Percentiles rank a stretch among this genome's conserved stretches.
Evolutionary conservation across 192 early-diverging fungal genomes (phyloP).

Genomic region (Chytriomyces sp.): DNA sequence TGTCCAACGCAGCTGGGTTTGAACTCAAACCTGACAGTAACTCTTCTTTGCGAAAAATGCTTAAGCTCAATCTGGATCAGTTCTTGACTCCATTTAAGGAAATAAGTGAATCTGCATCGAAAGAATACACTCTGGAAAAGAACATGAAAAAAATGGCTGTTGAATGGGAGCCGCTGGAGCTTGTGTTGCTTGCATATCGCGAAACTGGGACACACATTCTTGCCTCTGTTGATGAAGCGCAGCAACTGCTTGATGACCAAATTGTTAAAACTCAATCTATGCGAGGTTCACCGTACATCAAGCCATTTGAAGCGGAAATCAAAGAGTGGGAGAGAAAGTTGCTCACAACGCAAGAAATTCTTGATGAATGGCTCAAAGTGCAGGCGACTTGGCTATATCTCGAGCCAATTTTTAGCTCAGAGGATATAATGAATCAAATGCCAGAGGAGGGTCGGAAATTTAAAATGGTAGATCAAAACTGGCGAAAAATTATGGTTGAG

Average conservation of each 20-base stretch:
- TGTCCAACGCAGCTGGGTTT: constrained; percentile 45
- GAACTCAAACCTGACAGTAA: constrained; percentile 60
- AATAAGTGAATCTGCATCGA: constrained; percentile 62
- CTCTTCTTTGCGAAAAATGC: constrained; percentile 58
- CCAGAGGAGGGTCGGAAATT: constrained; percentile 67
- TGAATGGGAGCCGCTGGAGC: constrained; percentile 63
- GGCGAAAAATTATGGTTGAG: constrained; percentile 63
- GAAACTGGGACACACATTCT: constrained; percentile 65
- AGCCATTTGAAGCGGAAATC: constrained; percentile 64
- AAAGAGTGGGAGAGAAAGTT: constrained; percentile 65
- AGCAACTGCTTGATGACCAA: constrained; percentile 67
- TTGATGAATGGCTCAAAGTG: constrained; percentile 70
- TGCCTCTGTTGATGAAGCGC: constrained; percentile 59
- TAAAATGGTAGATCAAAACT: constrained; percentile 58
- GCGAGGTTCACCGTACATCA: constrained; percentile 69
- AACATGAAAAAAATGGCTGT: constrained; percentile 62
- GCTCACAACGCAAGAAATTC: constrained; percentile 59
- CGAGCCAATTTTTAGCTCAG: constrained; percentile 65
- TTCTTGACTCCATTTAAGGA: constrained; percentile 56
- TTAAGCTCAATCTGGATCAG: constrained; percentile 60
- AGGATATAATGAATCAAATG: constrained; percentile 75
- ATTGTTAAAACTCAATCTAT: constrained; percentile 72
- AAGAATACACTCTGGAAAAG: constrained; percentile 70
- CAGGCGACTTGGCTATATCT: constrained; percentile 70
- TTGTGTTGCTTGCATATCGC: constrained; percentile 58